Base-by-base conservation (phyloP, 164 flowering plant genomes). In the Saururus chinensis region DNA sequence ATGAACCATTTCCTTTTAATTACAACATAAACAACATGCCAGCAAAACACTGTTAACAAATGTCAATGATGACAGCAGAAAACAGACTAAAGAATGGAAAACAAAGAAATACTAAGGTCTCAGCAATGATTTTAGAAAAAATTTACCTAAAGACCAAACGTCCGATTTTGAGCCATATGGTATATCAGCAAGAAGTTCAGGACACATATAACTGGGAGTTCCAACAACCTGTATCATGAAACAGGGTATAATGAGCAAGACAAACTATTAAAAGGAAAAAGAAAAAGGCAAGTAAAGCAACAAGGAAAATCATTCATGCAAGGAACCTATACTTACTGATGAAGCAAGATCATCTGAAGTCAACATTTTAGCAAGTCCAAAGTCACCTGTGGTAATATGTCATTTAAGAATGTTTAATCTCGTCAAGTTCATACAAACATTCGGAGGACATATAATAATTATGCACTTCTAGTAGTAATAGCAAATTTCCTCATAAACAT, bases 171-270 rank as follows among this genome's bases (percentile, higher is more conserved):
- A 84, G 66, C 99, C 99, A 75, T 95, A 95, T 57, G 99, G 99
- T 69, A 95, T 89, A 75, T 91, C 99, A 58, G 99, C 98, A 67
- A 95, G 96, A 78, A 95, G 99, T 80, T 95, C 99, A 8, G 99
- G 99, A 68, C 99, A 95, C 99, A 95, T 95, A 61, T 95, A 95
- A 77, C 90, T 95, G 30, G 99, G 99, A 60, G 99, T 95, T 59
- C 99, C 99, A 59, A 95, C 99, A 66, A 95, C 95, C 98, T 91
- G 78, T 42, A 71, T n/a, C 53, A 62, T 9, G 40, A 67, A 40
- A 55, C 16, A 24, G 58, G 21, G 11, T 55, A 25, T 22, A 61
- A 64, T 40, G 9, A 60, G 51, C 26, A 60, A 30, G 37, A 30
- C 37, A 30, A 60, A 22, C 6, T 23, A 22, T 11, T 45, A 13